Evolutionary conservation across 805 yeast genomes (phyloP).

Genomic region (Yamadazyma akitaensis): DNA sequence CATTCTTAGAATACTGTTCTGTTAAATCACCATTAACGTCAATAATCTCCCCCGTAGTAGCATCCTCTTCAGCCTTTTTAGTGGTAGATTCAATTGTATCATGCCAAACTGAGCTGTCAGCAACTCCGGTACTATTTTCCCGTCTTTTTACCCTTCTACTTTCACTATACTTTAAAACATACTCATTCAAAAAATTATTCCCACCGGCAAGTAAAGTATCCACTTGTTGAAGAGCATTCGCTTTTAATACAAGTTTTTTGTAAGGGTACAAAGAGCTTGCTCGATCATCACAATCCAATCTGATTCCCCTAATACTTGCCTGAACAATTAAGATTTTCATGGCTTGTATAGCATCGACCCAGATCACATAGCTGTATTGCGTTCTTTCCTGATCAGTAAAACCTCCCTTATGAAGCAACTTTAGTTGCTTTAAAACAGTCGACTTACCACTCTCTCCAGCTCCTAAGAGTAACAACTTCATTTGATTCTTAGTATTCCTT

Average conservation of each 20-base stretch:
- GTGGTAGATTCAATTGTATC: background rate
- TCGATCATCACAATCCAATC: constrained; percentile 61
- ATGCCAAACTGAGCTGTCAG: constrained; percentile 20
- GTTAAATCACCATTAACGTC: constrained; percentile 9
- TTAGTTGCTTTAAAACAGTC: constrained; percentile 86
- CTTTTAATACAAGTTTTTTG: constrained; percentile 50
- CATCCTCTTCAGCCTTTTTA: background rate
- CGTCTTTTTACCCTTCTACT: constrained; percentile 50
- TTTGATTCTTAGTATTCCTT: constrained; percentile 53
- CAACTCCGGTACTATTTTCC: constrained; percentile 51
- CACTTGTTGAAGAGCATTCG: constrained; percentile 58
- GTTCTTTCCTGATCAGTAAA: constrained; percentile 74
- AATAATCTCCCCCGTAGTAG: constrained; percentile 4
- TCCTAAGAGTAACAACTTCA: constrained; percentile 77
- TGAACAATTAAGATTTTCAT: constrained; percentile 76
- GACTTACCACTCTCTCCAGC: constrained; percentile 96
- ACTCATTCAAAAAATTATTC: constrained; percentile 56
- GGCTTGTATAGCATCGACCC: constrained; percentile 87
- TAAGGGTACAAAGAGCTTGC: constrained; percentile 41
- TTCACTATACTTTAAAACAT: constrained; percentile 59
- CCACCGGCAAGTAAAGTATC: constrained; percentile 71
- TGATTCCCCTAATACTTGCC: constrained; percentile 63
- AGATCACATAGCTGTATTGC: constrained; percentile 82
- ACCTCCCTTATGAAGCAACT: constrained; percentile 80
- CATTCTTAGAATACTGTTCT: constrained; percentile 30